Evolutionary conservation across 129 eudicot species (phyloP).

Genomic region (Artemisia tridentata): DNA sequence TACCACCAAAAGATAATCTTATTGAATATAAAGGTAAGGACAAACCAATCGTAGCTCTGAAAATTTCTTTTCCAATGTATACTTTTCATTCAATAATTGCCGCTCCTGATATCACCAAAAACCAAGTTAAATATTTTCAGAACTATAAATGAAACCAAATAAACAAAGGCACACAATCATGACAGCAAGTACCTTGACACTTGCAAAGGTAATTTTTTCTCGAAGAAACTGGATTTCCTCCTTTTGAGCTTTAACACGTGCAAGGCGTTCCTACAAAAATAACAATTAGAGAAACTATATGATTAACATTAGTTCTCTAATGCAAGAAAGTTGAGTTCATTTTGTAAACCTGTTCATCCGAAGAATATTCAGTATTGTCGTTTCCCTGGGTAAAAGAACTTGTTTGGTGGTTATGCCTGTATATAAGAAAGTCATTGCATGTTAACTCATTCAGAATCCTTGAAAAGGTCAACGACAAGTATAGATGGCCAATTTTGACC

Average conservation of each 20-base stretch:
- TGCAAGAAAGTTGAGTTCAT: background rate
- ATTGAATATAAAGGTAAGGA: constrained; percentile 13
- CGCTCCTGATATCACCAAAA: constrained; percentile 58
- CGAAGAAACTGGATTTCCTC: constrained; percentile 63
- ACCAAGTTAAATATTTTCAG: constrained; percentile 15
- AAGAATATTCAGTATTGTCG: constrained; percentile 41
- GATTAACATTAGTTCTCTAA: background rate
- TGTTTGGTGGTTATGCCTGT: constrained; percentile 53
- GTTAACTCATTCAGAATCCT: background rate
- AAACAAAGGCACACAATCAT: constrained; percentile 13
- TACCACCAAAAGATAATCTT: constrained; percentile 18
- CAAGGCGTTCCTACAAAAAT: constrained; percentile 55
- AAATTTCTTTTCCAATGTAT: constrained; percentile 75
- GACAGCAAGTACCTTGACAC: constrained; percentile 52
- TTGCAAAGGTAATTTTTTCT: constrained; percentile 64
- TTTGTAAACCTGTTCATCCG: constrained; percentile 59
- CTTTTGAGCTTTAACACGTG: constrained; percentile 58
- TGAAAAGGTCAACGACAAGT: background rate
- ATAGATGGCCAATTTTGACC: background rate
- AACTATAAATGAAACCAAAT: background rate
- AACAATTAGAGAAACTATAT: constrained; percentile 11
- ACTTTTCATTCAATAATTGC: constrained; percentile 82
- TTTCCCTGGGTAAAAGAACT: constrained; percentile 50
- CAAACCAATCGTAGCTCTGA: constrained; percentile 88
- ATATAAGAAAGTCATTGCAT: constrained; percentile 9